phyloP scores from a whole-genome alignment of 139 green algal species.

The Tetraselmis striata region DNA sequence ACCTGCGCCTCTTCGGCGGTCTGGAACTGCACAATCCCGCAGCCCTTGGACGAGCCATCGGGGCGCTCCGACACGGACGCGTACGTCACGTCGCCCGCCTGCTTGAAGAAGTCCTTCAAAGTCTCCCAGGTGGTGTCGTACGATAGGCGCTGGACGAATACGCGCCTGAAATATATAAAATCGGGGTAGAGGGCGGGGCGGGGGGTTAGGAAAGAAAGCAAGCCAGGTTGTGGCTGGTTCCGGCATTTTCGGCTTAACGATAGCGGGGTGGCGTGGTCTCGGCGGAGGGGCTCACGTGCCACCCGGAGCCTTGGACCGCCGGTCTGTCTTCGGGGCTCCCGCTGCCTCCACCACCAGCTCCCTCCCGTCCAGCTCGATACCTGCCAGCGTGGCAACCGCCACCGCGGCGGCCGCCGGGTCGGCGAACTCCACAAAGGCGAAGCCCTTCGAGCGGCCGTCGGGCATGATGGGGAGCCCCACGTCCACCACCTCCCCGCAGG shows the following conservation, averaged over 20 bases:
- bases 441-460: background rate
- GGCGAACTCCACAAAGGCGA: background rate
- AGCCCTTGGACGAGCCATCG: conserved; percentile 3
- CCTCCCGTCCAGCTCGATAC: background rate
- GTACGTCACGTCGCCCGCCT: conserved; percentile 6
- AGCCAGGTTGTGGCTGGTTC: too few species aligned
- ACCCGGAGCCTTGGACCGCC: background rate
- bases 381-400: background rate
- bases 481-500: background rate
- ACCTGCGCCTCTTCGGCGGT: conserved; percentile 6
- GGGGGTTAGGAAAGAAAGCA: background rate
- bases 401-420: background rate
- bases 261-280: too few species aligned
- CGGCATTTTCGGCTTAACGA: too few species aligned
- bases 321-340: background rate
- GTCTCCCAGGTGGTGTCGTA: background rate
- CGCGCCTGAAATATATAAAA: background rate
- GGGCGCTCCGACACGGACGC: conserved; percentile 4
- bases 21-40: conserved; percentile 10
- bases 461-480: background rate
- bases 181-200: background rate
- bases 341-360: background rate
- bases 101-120: conserved; percentile 14
- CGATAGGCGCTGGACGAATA: background rate
- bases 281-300: background rate